phyloP scores from a whole-genome alignment of 495 filamentous ascomycete species.

The Penicillium chermesinum region DNA sequence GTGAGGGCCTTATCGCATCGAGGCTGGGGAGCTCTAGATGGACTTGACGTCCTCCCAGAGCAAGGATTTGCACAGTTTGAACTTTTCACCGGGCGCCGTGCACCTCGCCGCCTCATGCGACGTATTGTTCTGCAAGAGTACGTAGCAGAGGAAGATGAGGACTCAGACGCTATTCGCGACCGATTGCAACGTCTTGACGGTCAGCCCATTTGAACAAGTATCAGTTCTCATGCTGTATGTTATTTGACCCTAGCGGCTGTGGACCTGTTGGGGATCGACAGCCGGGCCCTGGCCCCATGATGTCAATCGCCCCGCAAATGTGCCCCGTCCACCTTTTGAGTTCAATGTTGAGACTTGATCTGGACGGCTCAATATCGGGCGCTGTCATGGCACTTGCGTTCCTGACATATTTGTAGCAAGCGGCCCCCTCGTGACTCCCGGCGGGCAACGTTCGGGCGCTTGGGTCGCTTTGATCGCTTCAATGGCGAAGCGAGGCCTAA shows the following conservation, averaged over 20 bases:
- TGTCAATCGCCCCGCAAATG: neutral
- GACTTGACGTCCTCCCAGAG: slow-evolving; percentile 70
- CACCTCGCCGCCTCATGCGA: slow-evolving; percentile 64
- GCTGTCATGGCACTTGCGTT: too few relatives aligned
- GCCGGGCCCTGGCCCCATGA: neutral
- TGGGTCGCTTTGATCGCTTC: too few relatives aligned
- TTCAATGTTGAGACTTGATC: too few relatives aligned
- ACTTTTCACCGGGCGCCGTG: slow-evolving; percentile 70
- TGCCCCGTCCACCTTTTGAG: neutral
- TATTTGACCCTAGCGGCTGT: neutral
- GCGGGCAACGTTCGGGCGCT: too few relatives aligned
- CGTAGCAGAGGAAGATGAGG: slow-evolving; percentile 33
- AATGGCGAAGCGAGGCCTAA: too few relatives aligned
- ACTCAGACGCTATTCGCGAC: slow-evolving; percentile 27
- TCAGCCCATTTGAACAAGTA: slow-evolving; percentile 27
- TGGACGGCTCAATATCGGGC: too few relatives aligned
- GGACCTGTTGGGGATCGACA: neutral
- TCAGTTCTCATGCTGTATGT: neutral
- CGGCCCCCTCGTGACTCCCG: too few relatives aligned
- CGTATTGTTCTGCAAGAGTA: slow-evolving; percentile 39
- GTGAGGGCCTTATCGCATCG: slow-evolving; percentile 50
- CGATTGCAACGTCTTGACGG: slow-evolving; percentile 36
- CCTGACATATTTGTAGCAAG: too few relatives aligned
- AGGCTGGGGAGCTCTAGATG: slow-evolving; percentile 71
- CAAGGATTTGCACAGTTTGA: slow-evolving; percentile 81